A percentile compares a stretch with the other conserved stretches of the same genome.
Evolutionary conservation across 495 filamentous ascomycete species (phyloP).

Genomic region (Elasticomyces elasticus): DNA sequence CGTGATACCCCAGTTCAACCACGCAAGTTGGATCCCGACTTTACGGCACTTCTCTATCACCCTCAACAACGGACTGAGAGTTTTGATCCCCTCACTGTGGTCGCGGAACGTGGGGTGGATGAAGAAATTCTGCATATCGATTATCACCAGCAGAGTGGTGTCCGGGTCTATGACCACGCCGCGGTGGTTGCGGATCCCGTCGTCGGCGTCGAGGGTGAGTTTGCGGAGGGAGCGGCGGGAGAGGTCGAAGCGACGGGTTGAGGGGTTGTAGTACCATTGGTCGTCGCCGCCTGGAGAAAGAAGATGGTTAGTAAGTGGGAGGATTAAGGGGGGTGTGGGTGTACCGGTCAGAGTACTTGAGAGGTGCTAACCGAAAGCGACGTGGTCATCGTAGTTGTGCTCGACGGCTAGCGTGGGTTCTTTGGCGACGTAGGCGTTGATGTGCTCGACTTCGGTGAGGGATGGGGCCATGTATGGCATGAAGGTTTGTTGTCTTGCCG

Average conservation of each 20-base stretch:
- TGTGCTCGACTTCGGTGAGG: conserved; percentile 9
- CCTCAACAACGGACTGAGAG: conserved; percentile 18
- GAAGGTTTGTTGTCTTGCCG: background rate
- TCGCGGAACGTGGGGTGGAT: conserved; percentile 20
- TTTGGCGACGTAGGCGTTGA: conserved; percentile 2
- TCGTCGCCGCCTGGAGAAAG: conserved; percentile 21
- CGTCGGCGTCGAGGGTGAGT: conserved; percentile 24
- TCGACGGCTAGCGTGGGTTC: conserved; percentile 4
- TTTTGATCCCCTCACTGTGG: conserved; percentile 14
- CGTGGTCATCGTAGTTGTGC: conserved; percentile 13
- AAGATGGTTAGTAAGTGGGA: conserved; percentile 1
- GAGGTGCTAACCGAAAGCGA: conserved; percentile 11
- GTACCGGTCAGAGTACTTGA: conserved; percentile 2
- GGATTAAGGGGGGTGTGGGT: background rate
- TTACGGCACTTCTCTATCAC: conserved; percentile 22
- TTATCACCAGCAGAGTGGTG: conserved; percentile 21
- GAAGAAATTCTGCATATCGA: conserved; percentile 28
- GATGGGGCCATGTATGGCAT: conserved; percentile 14
- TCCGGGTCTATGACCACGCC: conserved; percentile 26
- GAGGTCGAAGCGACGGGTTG: conserved; percentile 26
- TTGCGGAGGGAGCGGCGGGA: conserved; percentile 19
- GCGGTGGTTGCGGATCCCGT: conserved; percentile 24
- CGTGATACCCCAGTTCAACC: conserved; percentile 24
- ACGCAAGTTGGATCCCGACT: conserved; percentile 20
- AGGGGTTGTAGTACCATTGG: conserved; percentile 24